Evolutionary conservation across 2,329 filamentous ascomycete genomes (phyloP).

Genomic region (Penicillium vulpinum): DNA sequence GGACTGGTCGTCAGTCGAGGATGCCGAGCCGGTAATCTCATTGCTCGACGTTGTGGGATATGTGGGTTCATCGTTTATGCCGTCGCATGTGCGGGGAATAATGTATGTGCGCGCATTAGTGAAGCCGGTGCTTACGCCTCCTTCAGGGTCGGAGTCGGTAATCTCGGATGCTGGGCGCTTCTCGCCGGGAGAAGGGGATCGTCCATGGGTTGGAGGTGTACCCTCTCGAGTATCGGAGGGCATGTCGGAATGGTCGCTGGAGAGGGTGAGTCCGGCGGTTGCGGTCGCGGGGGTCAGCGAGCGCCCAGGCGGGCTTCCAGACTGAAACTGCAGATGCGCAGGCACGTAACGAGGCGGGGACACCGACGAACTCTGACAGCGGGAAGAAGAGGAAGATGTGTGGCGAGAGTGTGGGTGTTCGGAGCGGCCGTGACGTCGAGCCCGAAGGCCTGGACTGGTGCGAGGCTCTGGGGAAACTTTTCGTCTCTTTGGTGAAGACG

Average conservation of each 20-base stretch:
- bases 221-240: slow-evolving; percentile 36
- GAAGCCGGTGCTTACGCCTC: slow-evolving; percentile 19
- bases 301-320: slow-evolving; percentile 36
- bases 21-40: slow-evolving; percentile 37
- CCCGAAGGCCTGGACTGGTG: slow-evolving; percentile 40
- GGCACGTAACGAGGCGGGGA: slow-evolving; percentile 53
- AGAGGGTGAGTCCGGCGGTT: slow-evolving; percentile 54
- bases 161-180: slow-evolving; percentile 39
- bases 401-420: slow-evolving; percentile 26
- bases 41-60: slow-evolving; percentile 42
- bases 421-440: slow-evolving; percentile 39
- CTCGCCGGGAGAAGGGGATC: slow-evolving; percentile 37
- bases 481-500: slow-evolving; percentile 53
- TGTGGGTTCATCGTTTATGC: slow-evolving; percentile 35
- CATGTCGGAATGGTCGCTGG: slow-evolving; percentile 50
- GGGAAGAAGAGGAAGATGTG: slow-evolving; percentile 27
- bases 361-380: slow-evolving; percentile 30
- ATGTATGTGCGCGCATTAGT: slow-evolving; percentile 12
- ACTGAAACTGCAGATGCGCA: slow-evolving; percentile 56
- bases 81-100: slow-evolving; percentile 26
- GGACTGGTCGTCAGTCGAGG: slow-evolving; percentile 29
- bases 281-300: slow-evolving; percentile 50
- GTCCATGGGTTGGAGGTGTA: slow-evolving; percentile 26
- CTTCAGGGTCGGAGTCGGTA: slow-evolving; percentile 29
- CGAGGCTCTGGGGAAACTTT: slow-evolving; percentile 47